A percentile compares a stretch with the other conserved stretches of the same genome.
Evolutionary conservation across 306 rosid genomes (phyloP).

Genomic region (Cicer judaicum): DNA sequence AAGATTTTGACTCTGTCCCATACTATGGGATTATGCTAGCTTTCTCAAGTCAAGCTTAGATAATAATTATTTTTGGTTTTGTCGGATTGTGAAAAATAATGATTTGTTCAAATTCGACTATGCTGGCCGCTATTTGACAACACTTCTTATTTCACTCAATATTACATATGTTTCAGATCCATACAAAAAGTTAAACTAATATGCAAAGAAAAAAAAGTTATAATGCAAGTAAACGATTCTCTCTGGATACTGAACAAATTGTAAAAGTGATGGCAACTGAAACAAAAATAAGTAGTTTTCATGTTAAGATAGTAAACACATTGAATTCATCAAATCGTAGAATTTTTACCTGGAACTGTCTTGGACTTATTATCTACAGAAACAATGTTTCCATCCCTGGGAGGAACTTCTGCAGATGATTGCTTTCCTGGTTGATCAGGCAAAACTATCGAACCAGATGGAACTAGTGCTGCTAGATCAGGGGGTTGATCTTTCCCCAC

Average conservation of each 20-base stretch:
- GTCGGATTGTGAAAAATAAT: too few relatives aligned
- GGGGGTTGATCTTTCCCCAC: slow-evolving; percentile 98
- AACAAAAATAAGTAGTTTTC: slow-evolving; percentile 4
- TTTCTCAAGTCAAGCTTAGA: slow-evolving; percentile 1
- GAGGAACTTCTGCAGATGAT: slow-evolving; percentile 52
- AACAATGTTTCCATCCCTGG: slow-evolving; percentile 48
- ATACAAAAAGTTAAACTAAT: neutral
- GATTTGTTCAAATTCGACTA: too few relatives aligned
- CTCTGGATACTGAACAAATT: slow-evolving; percentile 32
- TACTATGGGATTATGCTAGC: neutral
- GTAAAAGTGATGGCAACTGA: slow-evolving; percentile 1
- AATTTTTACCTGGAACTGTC: slow-evolving; percentile 56
- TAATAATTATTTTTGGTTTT: neutral
- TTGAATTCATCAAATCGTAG: slow-evolving; percentile 13
- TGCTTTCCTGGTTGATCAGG: slow-evolving; percentile 65
- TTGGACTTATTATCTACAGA: slow-evolving; percentile 46
- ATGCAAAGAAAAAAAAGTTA: slow-evolving; percentile 4
- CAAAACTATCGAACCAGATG: slow-evolving; percentile 54
- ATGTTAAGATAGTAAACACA: slow-evolving; percentile 8
- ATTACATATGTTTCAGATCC: neutral
- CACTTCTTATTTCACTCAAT: neutral
- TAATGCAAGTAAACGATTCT: slow-evolving; percentile 3
- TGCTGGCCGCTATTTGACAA: too few relatives aligned
- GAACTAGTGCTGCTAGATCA: slow-evolving; percentile 87
- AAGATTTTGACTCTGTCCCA: neutral